phyloP scores from a whole-genome alignment of 495 filamentous ascomycete genomes.

The Talaromyces stipitatus region DNA sequence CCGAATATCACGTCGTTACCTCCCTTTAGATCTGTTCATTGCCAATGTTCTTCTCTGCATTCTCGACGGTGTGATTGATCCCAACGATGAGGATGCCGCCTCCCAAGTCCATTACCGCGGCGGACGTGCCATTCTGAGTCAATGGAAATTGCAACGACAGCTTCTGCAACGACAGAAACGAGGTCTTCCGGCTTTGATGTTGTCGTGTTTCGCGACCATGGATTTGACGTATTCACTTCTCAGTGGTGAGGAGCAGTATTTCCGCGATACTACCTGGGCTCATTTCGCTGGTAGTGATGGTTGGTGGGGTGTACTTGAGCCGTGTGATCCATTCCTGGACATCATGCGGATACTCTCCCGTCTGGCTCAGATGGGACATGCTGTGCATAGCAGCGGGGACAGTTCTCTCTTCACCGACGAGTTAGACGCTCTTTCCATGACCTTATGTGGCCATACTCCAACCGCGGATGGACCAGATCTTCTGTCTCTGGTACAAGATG shows the following conservation, averaged over 20 bases:
- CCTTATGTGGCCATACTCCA: not conserved
- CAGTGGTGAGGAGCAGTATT: constrained; percentile 4
- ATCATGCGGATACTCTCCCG: constrained; percentile 6
- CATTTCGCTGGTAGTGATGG: constrained; percentile 5
- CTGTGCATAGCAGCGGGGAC: not conserved
- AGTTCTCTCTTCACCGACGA: not conserved
- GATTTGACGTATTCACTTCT: constrained; percentile 20
- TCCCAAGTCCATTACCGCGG: constrained; percentile 26
- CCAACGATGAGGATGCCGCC: constrained; percentile 22
- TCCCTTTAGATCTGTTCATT: constrained; percentile 18
- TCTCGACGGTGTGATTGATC: constrained; percentile 29
- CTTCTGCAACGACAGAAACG: constrained; percentile 16
- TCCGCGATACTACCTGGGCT: constrained; percentile 4
- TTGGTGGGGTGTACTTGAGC: constrained; percentile 5
- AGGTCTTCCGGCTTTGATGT: constrained; percentile 24
- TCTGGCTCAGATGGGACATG: constrained; percentile 1
- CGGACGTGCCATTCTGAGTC: constrained; percentile 28
- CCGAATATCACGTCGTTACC: constrained; percentile 9
- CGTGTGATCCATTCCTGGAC: constrained; percentile 2
- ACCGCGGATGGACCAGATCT: not conserved
- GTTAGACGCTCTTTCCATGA: not conserved
- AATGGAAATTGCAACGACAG: constrained; percentile 17
- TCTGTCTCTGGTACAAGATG: not conserved
- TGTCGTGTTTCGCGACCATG: constrained; percentile 30
- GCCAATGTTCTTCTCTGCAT: constrained; percentile 32